phyloP scores from a whole-genome alignment of 805 yeast genomes.

The Ogataea pilisensis region DNA sequence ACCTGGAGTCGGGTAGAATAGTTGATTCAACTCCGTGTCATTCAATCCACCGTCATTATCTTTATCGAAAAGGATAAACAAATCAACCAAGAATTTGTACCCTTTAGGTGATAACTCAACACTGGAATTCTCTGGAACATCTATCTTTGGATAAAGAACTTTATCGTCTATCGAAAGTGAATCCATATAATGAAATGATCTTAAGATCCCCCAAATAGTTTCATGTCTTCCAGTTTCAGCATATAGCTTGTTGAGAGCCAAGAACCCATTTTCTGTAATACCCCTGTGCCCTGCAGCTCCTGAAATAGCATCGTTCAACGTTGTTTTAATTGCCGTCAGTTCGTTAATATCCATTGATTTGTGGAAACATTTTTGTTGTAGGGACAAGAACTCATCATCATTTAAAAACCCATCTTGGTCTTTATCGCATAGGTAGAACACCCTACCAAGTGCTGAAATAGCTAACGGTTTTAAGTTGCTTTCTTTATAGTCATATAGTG shows the following conservation, averaged over 20 bases:
- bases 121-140: slow-evolving; percentile 67
- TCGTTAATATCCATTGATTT: slow-evolving; percentile 46
- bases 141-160: slow-evolving; percentile 73
- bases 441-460: slow-evolving; percentile 67
- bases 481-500: slow-evolving; percentile 87
- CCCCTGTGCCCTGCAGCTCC: slow-evolving; percentile 42
- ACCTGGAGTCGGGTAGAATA: slow-evolving; percentile 92
- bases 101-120: slow-evolving; percentile 93
- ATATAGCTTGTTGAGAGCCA: slow-evolving; percentile 71
- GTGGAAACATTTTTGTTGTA: slow-evolving; percentile 76
- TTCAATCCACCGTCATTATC: slow-evolving; percentile 96
- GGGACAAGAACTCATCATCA: slow-evolving; percentile 60
- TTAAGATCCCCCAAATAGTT: slow-evolving; percentile 90
- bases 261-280: slow-evolving; percentile 68
- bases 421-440: slow-evolving; percentile 79
- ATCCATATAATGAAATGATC: slow-evolving; percentile 89
- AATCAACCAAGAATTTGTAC: slow-evolving; percentile 84
- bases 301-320: slow-evolving; percentile 26
- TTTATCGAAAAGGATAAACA: slow-evolving; percentile 81
- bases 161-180: slow-evolving; percentile 80
- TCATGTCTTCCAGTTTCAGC: slow-evolving; percentile 94
- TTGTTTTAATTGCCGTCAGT: slow-evolving; percentile 38
- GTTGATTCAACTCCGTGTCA: slow-evolving; percentile 58
- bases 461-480: slow-evolving; percentile 78
- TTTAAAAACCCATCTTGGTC: slow-evolving; percentile 86